Percentiles rank a stretch among this genome's conserved stretches.
phyloP scores from a whole-genome alignment of 371 early-diverging fungal genomes.

The Dichotomocladium elegans region DNA sequence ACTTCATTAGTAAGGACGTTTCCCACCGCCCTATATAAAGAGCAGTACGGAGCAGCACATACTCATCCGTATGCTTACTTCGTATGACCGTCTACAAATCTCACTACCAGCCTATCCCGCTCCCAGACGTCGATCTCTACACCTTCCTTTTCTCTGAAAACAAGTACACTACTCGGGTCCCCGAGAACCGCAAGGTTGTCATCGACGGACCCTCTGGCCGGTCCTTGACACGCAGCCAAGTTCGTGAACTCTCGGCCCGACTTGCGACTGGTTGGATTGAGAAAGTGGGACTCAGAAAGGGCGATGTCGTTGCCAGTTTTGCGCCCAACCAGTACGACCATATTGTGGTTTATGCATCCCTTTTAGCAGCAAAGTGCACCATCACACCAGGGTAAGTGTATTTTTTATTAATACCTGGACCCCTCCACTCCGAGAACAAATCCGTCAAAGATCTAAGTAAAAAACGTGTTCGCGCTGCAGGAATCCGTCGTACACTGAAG shows the following conservation, averaged over 20 bases:
- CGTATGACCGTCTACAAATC: constrained; percentile 36
- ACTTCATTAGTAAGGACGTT: constrained; percentile 5
- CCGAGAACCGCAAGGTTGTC: constrained; percentile 36
- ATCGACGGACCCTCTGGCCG: constrained; percentile 58
- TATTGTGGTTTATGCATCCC: constrained; percentile 31
- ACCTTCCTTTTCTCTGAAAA: constrained; percentile 53
- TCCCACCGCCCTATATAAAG: constrained; percentile 8
- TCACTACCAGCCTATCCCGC: constrained; percentile 24
- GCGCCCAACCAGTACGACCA: constrained; percentile 63
- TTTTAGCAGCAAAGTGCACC: constrained; percentile 34
- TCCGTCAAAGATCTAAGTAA: not conserved
- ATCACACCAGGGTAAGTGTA: constrained; percentile 35
- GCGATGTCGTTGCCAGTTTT: constrained; percentile 71
- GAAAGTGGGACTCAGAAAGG: constrained; percentile 55
- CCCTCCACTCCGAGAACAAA: no score
- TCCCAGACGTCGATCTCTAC: constrained; percentile 66
- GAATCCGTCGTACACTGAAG: constrained; percentile 20
- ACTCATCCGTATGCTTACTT: not conserved
- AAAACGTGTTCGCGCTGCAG: not conserved
- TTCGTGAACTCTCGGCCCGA: constrained; percentile 41
- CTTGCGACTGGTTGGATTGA: constrained; percentile 64
- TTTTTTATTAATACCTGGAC: no score
- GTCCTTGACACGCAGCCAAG: constrained; percentile 58
- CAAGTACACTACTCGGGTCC: constrained; percentile 30
- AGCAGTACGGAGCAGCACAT: not conserved